Percentiles rank a stretch among this genome's conserved stretches.
phyloP scores from a whole-genome alignment of 768 basidiomycete species.

The Phlebiopsis gigantea region DNA sequence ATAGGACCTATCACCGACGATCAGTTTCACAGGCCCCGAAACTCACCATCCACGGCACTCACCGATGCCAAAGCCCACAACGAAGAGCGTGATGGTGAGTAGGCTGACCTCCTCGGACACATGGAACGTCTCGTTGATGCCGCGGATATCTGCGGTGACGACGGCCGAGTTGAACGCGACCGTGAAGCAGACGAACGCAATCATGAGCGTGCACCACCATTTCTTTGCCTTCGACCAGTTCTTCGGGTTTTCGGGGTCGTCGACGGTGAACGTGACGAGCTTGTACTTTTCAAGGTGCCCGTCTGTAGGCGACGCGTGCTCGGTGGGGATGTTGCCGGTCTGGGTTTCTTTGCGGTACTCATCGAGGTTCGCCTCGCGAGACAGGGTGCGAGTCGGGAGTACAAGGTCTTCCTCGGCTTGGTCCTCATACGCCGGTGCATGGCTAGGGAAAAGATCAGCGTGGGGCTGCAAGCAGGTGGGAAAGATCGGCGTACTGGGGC shows the following conservation, averaged over 20 bases:
- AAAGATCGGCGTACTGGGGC: neutral
- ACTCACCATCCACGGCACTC: constrained; percentile 39
- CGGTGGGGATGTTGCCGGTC: constrained; percentile 5
- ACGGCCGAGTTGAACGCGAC: constrained; percentile 1
- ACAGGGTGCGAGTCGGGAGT: constrained; percentile 4
- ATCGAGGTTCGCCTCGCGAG: constrained; percentile 12
- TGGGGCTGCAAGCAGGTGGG: neutral
- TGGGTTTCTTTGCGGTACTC: constrained; percentile 10
- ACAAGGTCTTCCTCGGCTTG: constrained; percentile 8
- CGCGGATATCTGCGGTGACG: constrained; percentile 35
- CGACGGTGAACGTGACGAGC: constrained; percentile 13
- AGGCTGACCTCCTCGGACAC: constrained; percentile 45
- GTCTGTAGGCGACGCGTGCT: neutral
- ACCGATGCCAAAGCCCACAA: constrained; percentile 57
- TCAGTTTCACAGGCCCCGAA: constrained; percentile 26
- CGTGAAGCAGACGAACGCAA: constrained; percentile 14
- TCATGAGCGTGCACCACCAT: constrained; percentile 20
- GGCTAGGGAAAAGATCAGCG: neutral
- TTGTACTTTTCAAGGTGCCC: constrained; percentile 10
- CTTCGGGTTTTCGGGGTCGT: constrained; percentile 13
- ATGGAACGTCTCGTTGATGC: constrained; percentile 37
- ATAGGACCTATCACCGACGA: neutral
- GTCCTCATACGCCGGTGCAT: neutral
- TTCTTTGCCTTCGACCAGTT: constrained; percentile 14
- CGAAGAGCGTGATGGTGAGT: constrained; percentile 53